phyloP scores from a whole-genome alignment of 768 basidiomycete genomes.

The Calocybe cyanea region DNA sequence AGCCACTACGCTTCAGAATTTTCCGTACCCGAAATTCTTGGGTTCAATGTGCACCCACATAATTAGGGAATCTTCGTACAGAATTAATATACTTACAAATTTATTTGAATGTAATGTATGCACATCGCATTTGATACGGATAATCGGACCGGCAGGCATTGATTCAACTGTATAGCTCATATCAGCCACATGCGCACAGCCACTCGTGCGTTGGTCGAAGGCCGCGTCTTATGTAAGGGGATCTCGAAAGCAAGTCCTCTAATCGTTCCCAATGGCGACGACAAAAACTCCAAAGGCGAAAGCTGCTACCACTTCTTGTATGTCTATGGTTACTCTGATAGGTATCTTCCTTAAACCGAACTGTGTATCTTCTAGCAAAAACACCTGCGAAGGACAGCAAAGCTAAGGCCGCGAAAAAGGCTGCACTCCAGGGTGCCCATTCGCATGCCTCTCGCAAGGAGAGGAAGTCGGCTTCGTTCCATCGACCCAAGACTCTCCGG shows the following conservation, averaged over 20 bases:
- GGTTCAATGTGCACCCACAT: too few relatives aligned
- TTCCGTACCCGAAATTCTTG: too few relatives aligned
- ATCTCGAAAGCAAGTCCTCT: slow-evolving; percentile 12
- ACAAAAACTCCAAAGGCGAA: slow-evolving; percentile 68
- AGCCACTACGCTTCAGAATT: too few relatives aligned
- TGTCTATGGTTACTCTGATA: slow-evolving; percentile 25
- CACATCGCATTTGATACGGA: too few relatives aligned
- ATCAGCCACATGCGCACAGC: slow-evolving; percentile 17
- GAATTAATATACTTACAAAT: too few relatives aligned
- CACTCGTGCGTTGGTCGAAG: slow-evolving; percentile 4
- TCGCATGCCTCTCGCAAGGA: slow-evolving; percentile 76
- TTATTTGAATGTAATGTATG: too few relatives aligned
- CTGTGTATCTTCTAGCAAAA: slow-evolving; percentile 19
- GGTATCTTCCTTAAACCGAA: background rate
- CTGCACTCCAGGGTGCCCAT: slow-evolving; percentile 84
- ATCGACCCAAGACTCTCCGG: slow-evolving; percentile 90
- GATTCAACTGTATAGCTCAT: slow-evolving; percentile 16
- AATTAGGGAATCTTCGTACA: too few relatives aligned
- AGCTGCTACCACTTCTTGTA: slow-evolving; percentile 39
- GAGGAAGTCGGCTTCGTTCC: slow-evolving; percentile 86
- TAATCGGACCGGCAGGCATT: background rate
- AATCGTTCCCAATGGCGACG: slow-evolving; percentile 45
- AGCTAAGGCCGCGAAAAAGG: slow-evolving; percentile 96
- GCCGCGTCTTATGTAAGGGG: slow-evolving; percentile 16
- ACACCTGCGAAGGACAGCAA: slow-evolving; percentile 50